These are phyloP conservation scores for Pulicaria dysenterica DNA, from an alignment of 129 eudicot species.

Conservation along the genomic window DNA sequence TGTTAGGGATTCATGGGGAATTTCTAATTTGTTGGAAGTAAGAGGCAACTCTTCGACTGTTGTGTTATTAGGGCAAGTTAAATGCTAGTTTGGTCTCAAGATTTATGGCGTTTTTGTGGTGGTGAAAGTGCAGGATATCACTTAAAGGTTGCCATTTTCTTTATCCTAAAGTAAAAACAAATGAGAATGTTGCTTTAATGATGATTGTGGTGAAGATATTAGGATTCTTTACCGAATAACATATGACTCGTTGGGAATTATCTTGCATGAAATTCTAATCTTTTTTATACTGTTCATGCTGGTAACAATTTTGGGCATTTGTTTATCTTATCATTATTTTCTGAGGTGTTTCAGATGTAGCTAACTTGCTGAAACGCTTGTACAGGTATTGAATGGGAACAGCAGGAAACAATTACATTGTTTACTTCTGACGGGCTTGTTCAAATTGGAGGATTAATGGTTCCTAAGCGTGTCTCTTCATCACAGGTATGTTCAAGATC, in stretches of 20 bases:
- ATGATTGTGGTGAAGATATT: not conserved
- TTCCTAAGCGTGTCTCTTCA: constrained; percentile 73
- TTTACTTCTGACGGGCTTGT: constrained; percentile 92
- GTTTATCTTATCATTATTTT: not conserved
- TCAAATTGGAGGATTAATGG: constrained; percentile 91
- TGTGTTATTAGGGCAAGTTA: not conserved
- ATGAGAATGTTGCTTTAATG: not conserved
- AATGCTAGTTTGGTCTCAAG: not conserved
- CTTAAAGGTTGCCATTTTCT: not conserved
- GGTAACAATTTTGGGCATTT: not conserved
- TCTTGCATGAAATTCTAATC: constrained; percentile 5
- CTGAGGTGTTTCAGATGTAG: not conserved
- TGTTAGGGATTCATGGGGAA: not conserved
- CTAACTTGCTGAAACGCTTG: not conserved
- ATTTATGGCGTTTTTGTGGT: constrained; percentile 7
- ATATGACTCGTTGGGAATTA: not conserved
- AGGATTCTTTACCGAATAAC: not conserved
- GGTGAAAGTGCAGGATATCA: not conserved
- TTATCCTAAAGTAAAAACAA: not conserved
- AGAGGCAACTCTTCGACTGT: not conserved
- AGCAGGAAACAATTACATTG: constrained; percentile 80
- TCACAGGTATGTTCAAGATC: constrained; percentile 56
- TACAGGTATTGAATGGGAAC: constrained; percentile 85
- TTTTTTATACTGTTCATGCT: not conserved
- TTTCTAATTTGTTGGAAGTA: not conserved